Evolutionary conservation across 2,329 filamentous ascomycete genomes (phyloP), one percentile per base, ranked within the genome.

Genomic region (Colletotrichum cuscutae): DNA sequence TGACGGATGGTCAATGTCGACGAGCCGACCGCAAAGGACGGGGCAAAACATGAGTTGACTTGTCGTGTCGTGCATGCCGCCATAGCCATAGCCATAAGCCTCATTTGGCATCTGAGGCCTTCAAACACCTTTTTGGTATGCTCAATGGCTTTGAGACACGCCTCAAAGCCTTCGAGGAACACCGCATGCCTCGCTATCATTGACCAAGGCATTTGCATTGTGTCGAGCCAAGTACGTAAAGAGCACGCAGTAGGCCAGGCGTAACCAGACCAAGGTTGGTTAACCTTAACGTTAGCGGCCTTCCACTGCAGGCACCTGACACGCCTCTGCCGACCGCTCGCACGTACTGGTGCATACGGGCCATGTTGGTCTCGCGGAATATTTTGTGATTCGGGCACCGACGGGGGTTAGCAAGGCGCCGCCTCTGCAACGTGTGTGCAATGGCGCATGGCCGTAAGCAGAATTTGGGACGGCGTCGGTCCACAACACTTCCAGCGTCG

Each of bases 241-340:
- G 60, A 49, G 42, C 54, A 57, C 56, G 60, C 66, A 72, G 54
- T 24, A 60, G 46, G 32, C 60, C 66, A 65, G 49, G 60, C 42
- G 70, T 56, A 70, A 42, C 70, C 70, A 70, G 66, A 42, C 66
- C 70, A 70, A 70, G 56, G 66, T 61, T 61, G 60, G 70, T 72
- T 72, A 72, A 72, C 70, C 70, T 72, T 70, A 72, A 72, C 49
- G 46, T 61, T 72, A 72, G 70, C 70, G 70, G 66, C 66, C 35
- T 65, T 46, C 60, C 70, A 61, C 66, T 70, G 46, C 70, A 70
- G 66, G 66, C 70, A 72, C 70, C 70, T 72, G 70, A 72, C 70
- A 72, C 70, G 60, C 66, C 66, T 72, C 60, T 72, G 66, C 60
- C 70, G 70, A 69, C 60, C 61, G 66, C 60, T 61, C 66, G 70